Conservation (phyloP, 768 basidiomycete genomes). For the Wakefieldia striispora region DNA sequence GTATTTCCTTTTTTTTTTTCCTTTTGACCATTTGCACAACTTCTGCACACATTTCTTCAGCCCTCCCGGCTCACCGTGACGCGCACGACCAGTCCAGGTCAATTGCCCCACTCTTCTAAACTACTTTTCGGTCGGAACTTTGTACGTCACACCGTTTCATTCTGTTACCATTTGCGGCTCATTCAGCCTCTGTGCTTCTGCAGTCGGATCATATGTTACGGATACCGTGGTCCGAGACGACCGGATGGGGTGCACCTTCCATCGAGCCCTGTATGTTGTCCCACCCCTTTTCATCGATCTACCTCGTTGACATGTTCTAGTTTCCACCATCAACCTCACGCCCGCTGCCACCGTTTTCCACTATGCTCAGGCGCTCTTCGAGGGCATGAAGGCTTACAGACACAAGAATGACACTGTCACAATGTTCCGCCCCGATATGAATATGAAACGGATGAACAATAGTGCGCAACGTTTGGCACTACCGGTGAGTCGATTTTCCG, state of each 20-base stretch:
- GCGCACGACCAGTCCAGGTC: conserved; percentile 50
- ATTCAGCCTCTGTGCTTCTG: conserved; percentile 1
- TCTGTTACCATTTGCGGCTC: conserved; percentile 5
- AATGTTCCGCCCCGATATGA: conserved; percentile 94
- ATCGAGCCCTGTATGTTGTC: conserved; percentile 75
- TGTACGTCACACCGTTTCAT: conserved; percentile 39
- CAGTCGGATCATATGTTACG: conserved; percentile 88
- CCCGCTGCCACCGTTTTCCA: conserved; percentile 72
- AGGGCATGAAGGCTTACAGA: conserved; percentile 94
- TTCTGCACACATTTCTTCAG: conserved; percentile 32
- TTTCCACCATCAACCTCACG: conserved; percentile 20
- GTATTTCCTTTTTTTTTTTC: conserved; percentile 26
- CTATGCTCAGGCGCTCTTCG: conserved; percentile 89
- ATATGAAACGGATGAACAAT: conserved; percentile 93
- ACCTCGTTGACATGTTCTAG: conserved; percentile 15
- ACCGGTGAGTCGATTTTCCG: conserved; percentile 47
- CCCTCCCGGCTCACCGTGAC: conserved; percentile 50
- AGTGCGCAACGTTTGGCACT: conserved; percentile 77
- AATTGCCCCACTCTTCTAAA: conserved; percentile 59
- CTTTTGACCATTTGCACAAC: background rate
- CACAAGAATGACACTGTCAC: conserved; percentile 69
- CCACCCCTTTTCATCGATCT: background rate
- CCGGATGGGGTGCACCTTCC: conserved; percentile 81
- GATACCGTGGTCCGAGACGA: conserved; percentile 64
- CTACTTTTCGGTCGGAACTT: conserved; percentile 87